Evolutionary conservation across 208 protist species (phyloP).

Genomic region (Wallacemonas sp.): DNA sequence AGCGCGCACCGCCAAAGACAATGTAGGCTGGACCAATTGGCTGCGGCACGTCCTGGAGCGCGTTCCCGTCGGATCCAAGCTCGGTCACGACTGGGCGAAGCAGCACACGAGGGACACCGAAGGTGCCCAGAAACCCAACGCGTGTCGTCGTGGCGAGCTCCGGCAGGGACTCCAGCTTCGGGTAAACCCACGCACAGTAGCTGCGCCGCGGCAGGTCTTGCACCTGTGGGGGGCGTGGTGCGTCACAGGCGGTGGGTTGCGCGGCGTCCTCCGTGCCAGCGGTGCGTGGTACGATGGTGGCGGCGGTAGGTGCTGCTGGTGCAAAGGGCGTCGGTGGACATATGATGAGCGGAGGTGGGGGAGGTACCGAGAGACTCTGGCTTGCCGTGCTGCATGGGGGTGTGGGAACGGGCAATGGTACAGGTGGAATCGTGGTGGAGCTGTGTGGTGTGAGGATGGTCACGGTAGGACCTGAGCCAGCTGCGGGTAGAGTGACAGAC

Average conservation of each 20-base stretch:
- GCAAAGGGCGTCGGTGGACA: not conserved
- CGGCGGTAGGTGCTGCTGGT: too few species aligned
- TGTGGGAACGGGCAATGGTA: not conserved
- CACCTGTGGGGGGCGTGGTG: not conserved
- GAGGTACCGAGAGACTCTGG: conserved; percentile 2
- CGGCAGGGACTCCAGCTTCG: conserved; percentile 11
- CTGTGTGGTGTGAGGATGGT: conserved; percentile 4
- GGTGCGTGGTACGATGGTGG: not conserved
- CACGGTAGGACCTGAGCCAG: not conserved
- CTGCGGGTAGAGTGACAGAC: not conserved
- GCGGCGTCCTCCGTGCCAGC: not conserved
- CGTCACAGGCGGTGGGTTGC: not conserved
- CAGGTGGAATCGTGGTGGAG: not conserved
- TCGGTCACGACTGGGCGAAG: conserved; percentile 18
- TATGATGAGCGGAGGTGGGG: not conserved
- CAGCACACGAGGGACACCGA: conserved; percentile 28
- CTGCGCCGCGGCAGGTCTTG: conserved; percentile 13
- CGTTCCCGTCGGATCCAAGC: conserved; percentile 27
- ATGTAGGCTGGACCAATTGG: conserved; percentile 64
- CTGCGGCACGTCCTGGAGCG: conserved; percentile 26
- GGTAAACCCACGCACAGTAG: conserved; percentile 37
- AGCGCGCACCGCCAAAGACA: conserved; percentile 81
- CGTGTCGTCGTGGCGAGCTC: not conserved
- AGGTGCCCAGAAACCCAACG: conserved; percentile 28
- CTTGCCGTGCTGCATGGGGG: not conserved